Base-by-base conservation (phyloP, 176 grass and related monocot species). In the Tillandsia leiboldiana region DNA sequence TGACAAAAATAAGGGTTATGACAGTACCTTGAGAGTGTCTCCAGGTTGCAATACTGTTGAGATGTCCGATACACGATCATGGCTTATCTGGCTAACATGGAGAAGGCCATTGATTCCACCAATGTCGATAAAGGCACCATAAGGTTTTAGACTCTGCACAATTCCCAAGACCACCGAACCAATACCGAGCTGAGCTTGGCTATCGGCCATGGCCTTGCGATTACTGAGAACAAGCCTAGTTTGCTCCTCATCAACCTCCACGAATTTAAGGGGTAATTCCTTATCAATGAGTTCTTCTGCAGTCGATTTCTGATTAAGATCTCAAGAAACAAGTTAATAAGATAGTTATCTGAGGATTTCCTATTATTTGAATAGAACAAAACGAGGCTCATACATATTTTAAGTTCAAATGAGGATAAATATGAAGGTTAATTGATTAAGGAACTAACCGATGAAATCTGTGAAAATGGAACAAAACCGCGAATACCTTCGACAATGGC, bases 21-120 rank as follows among this genome's bases (percentile, higher is more conserved):
- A 8, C 33, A 82, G 65, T 87, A 99, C 94, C 94, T 99, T 99
- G 47, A 99, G 86, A n/a, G 69, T 75, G 62, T 93, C 94, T 13
- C 89, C 94, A 53, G 94, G 94, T 81, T 92, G 89, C 64, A 99
- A 76, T 62, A 99, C 94, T 11, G 89, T 99, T 7, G 94, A 87
- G 53, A 99, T 92, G 72, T 99, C 89, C 0, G 87, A 79, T 68
- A 99, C 89, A 73, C 89, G 82, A 67, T 93, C 94, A 82, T 90
- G 93, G 90, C 93, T 97, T 71, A 97, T 97, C 74, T 97, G 93
- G 83, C 93, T 92, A 51, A 97, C 93, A 76, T 97, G 93, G 61
- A 97, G 80, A 82, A 97, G 89, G 27, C 93, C 93, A 80, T 92
- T 97, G 73, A 92, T 92, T 57, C 93, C 94, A 72, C 94, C 87